Conservation (phyloP, 1,139 yeast genomes). For the Cylindricascospora bacillispora region DNA sequence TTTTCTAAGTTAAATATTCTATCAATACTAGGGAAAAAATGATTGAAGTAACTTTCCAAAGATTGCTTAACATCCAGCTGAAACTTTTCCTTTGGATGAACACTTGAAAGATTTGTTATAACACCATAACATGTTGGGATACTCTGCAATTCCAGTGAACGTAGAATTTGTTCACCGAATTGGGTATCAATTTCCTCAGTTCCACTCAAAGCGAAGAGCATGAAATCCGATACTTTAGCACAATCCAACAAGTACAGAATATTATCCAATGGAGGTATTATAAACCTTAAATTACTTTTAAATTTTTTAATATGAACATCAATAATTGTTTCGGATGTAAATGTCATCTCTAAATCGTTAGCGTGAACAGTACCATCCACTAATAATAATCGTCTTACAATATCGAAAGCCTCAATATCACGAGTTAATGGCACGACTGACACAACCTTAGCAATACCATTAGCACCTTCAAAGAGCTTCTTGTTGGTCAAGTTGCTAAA, state of each 20-base stretch:
- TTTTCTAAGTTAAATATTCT: slow-evolving; percentile 61
- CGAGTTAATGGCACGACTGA: slow-evolving; percentile 69
- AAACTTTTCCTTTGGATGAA: slow-evolving; percentile 62
- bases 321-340: slow-evolving; percentile 28
- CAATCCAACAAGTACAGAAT: slow-evolving; percentile 69
- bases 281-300: slow-evolving; percentile 60
- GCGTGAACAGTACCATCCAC: neutral
- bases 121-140: slow-evolving; percentile 74
- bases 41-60: slow-evolving; percentile 66
- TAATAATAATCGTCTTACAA: slow-evolving; percentile 40
- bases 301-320: slow-evolving; percentile 46
- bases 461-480: slow-evolving; percentile 64
- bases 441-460: slow-evolving; percentile 73
- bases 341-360: slow-evolving; percentile 26
- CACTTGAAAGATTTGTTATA: slow-evolving; percentile 52
- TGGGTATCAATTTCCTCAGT: slow-evolving; percentile 63
- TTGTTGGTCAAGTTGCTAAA: slow-evolving; percentile 36
- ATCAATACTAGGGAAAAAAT: slow-evolving; percentile 83
- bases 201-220: slow-evolving; percentile 77
- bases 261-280: slow-evolving; percentile 60
- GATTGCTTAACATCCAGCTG: slow-evolving; percentile 74
- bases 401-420: slow-evolving; percentile 49
- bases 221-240: slow-evolving; percentile 80
- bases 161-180: slow-evolving; percentile 77
- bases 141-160: slow-evolving; percentile 89